phyloP scores from a whole-genome alignment of 1,139 yeast species.

The Candida freyschussii region DNA sequence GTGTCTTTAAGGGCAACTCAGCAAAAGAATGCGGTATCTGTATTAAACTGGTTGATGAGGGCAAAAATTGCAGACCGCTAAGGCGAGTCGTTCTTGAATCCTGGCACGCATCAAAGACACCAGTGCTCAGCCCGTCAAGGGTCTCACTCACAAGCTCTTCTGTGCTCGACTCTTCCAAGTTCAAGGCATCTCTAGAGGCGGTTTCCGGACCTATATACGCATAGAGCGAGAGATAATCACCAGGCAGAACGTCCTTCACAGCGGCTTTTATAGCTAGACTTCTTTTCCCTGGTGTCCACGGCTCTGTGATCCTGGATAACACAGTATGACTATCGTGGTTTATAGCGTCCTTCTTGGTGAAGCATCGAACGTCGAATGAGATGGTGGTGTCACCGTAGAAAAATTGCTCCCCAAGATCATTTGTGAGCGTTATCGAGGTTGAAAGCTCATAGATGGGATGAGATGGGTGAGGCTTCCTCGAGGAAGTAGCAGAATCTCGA shows the following conservation, averaged over 20 bases:
- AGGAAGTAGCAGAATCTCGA: too few relatives aligned
- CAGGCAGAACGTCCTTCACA: constrained; percentile 3
- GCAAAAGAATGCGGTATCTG: constrained; percentile 12
- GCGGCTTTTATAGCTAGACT: constrained; percentile 14
- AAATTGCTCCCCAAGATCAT: constrained; percentile 27
- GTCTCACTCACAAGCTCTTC: constrained; percentile 12
- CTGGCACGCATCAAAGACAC: constrained; percentile 5
- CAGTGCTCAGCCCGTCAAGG: constrained; percentile 6
- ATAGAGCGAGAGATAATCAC: constrained; percentile 12
- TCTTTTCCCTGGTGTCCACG: constrained; percentile 22
- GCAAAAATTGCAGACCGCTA: constrained; percentile 11
- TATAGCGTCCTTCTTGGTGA: constrained; percentile 1
- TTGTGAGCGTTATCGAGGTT: constrained; percentile 23
- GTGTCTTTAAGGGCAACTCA: constrained; percentile 16
- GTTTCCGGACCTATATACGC: constrained; percentile 4
- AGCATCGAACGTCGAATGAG: constrained; percentile 9
- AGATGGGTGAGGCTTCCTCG: constrained; percentile 7
- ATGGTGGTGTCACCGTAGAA: constrained; percentile 21
- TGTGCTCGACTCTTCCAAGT: constrained; percentile 9
- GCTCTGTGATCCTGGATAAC: background rate
- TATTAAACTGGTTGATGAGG: constrained; percentile 16
- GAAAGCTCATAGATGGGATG: constrained; percentile 15
- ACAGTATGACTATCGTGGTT: constrained; percentile 1
- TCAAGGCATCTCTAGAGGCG: constrained; percentile 10
- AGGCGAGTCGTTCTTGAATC: constrained; percentile 1